Evolutionary conservation across 371 early-diverging fungal genomes (phyloP), one percentile per base, ranked within the genome.

Genomic region (Lichtheimia ramosa): DNA sequence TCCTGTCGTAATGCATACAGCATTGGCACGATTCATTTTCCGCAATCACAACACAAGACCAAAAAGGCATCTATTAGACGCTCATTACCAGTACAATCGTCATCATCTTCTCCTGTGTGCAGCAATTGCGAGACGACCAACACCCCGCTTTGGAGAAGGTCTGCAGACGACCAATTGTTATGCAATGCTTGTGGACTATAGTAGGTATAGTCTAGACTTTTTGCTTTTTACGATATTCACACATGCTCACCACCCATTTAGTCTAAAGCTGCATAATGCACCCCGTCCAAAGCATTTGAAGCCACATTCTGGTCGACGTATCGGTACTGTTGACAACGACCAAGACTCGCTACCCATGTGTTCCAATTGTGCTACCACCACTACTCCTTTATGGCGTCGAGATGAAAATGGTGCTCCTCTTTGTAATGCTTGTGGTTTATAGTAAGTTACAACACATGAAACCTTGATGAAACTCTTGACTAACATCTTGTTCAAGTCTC

Each of bases 141-240:
- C 8, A 98, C 99, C 3, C 97, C 99, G 0, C 84, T 97, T 14
- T 99, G 99, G 99, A 82, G 99, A 39, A 76, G 97, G 53, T 91
- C 91, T 23, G 84, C 84, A 24, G 77, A 92, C 54, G 94, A 92
- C 50, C 85, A 93, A 56, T 67, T 89, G 3, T 77, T 97, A 15
- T 98, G 99, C 80, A 98, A 98, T 74, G 97, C 98, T 15, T 98
- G 98, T 65, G 98, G 97, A 0, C 76, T 99, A 28, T 98, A 97
- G 79, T 79, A 75, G 64, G 79, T 68, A 20, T 48, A 27, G 50
- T 40, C 7, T 14, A 27, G 13, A 21, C 15, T 25, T 34, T 34
- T 34, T 34, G 34, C 34, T 8, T 10, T 34, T 34, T 8, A 34
- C 34, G 5, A 25, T 5, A 34, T 34, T 8, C 34, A 34, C 34